Evolutionary conservation across 1,284 basidiomycete genomes (phyloP).

Genomic region (Moniliophthora roreri): DNA sequence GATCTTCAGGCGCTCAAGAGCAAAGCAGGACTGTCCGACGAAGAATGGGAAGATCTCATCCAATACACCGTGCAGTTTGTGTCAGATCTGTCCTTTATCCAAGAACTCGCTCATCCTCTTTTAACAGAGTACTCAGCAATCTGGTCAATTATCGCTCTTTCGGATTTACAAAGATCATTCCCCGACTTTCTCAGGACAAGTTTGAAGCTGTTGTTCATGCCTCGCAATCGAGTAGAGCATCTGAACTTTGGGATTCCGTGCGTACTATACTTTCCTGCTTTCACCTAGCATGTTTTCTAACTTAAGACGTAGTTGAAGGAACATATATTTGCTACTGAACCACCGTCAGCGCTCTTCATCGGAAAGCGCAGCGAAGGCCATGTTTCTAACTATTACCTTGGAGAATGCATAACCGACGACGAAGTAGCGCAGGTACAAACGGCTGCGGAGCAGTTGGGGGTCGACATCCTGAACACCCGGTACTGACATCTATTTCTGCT

Average conservation of each 20-base stretch:
- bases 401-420: conserved; percentile 64
- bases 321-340: conserved; percentile 67
- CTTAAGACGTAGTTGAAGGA: conserved; percentile 52
- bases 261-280: conserved; percentile 18
- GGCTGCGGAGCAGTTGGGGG: conserved; percentile 67
- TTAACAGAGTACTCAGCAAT: conserved; percentile 66
- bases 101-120: neutral
- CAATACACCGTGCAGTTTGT: conserved; percentile 70
- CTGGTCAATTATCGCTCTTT: conserved; percentile 79
- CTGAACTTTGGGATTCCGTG: conserved; percentile 64
- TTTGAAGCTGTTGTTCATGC: conserved; percentile 64
- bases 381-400: conserved; percentile 81
- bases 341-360: conserved; percentile 68
- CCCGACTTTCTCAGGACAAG: conserved; percentile 58
- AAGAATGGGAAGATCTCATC: conserved; percentile 68
- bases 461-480: conserved; percentile 85
- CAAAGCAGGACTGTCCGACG: conserved; percentile 49
- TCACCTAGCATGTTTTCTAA: conserved; percentile 9
- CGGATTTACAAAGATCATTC: conserved; percentile 82
- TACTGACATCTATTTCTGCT: conserved; percentile 26
- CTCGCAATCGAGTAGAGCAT: conserved; percentile 55
- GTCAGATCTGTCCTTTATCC: neutral
- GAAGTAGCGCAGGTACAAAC: conserved; percentile 75
- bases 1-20: conserved; percentile 55
- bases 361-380: conserved; percentile 79